Percentiles rank a stretch among this genome's conserved stretches.
Conservation (phyloP, 768 basidiomycete species). For the Lactarius quietus region DNA sequence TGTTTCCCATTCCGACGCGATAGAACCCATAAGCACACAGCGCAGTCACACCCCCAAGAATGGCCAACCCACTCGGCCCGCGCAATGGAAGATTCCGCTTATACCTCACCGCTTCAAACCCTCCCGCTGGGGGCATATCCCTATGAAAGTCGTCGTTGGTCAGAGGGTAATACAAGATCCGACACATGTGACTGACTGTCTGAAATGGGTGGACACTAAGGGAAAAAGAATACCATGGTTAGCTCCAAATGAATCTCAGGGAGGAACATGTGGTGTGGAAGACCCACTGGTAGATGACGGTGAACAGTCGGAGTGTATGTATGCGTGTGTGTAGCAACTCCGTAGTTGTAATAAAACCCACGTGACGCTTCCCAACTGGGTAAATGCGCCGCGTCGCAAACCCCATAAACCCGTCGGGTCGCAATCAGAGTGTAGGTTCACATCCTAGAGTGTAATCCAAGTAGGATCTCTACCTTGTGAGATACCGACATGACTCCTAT, state of each 20-base stretch:
- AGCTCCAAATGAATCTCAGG: constrained; percentile 15
- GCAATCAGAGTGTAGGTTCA: not conserved
- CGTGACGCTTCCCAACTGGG: constrained; percentile 17
- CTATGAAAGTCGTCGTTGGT: constrained; percentile 41
- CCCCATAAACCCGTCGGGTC: not conserved
- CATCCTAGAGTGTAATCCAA: not conserved
- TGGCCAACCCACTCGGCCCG: constrained; percentile 78
- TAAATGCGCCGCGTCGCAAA: not conserved
- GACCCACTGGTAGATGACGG: constrained; percentile 19
- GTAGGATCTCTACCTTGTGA: not conserved
- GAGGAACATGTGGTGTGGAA: constrained; percentile 11
- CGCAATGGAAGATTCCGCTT: constrained; percentile 92
- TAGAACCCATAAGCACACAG: constrained; percentile 92
- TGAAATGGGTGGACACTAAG: constrained; percentile 56
- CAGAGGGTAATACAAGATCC: constrained; percentile 22
- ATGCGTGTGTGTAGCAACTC: not conserved
- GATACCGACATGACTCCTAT: constrained; percentile 15
- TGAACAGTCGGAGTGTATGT: constrained; percentile 1
- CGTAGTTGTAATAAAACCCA: not conserved
- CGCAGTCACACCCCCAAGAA: constrained; percentile 82
- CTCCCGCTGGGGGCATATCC: constrained; percentile 93
- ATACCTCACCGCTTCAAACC: constrained; percentile 91
- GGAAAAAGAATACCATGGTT: constrained; percentile 8
- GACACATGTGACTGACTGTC: constrained; percentile 49
- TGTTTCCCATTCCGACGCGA: constrained; percentile 82